These are phyloP conservation scores for Aspergillus caelatus DNA, from an alignment of 2,329 filamentous ascomycete genomes.

Conservation along the genomic window DNA sequence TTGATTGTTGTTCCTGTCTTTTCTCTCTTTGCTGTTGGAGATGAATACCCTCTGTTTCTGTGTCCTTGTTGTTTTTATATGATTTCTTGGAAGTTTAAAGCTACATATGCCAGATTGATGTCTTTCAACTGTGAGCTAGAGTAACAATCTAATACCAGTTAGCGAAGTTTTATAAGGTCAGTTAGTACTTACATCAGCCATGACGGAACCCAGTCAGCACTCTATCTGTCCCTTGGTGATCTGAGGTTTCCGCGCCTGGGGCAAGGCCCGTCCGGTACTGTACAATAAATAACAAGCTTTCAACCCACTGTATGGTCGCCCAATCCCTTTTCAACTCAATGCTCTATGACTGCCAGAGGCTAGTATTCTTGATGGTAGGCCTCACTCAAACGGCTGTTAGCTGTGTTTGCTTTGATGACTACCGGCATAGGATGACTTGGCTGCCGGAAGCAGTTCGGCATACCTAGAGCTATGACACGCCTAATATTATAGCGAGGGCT, in stretches of 20 bases:
- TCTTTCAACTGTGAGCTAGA: neutral
- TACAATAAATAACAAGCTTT: neutral
- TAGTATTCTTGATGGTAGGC: neutral
- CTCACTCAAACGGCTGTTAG: neutral
- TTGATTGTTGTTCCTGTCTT: neutral
- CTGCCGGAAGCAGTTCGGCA: neutral
- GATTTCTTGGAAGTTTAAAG: neutral
- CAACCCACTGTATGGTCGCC: neutral
- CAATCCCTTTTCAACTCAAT: neutral
- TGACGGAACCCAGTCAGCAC: neutral
- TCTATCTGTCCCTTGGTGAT: neutral
- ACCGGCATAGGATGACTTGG: neutral
- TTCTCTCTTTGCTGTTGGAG: neutral
- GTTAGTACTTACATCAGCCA: neutral
- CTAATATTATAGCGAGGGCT: neutral
- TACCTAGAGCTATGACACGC: neutral
- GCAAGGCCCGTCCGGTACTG: neutral
- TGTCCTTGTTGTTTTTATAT: neutral
- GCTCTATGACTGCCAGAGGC: neutral
- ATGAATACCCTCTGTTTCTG: neutral
- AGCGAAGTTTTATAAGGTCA: neutral
- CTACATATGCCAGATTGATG: neutral
- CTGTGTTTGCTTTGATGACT: neutral
- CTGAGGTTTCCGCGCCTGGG: neutral
- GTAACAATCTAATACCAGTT: neutral